Evolutionary conservation across 139 green algal species (phyloP).

Genomic region (Micromonas pusilla): DNA sequence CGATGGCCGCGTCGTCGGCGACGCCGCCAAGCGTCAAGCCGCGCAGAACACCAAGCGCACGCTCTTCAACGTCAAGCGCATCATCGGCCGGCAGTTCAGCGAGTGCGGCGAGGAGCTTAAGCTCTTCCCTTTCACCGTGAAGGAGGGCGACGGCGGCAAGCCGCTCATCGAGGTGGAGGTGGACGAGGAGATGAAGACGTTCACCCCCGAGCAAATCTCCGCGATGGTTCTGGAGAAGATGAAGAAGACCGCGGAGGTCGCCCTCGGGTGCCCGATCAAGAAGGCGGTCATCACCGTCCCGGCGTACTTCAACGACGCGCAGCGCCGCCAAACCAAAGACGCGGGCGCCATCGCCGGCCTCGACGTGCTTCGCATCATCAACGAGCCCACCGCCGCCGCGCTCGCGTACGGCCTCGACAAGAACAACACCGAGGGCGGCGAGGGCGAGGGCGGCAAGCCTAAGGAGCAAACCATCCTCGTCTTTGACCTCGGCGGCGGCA

Average conservation of each 20-base stretch:
- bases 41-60: constrained; percentile 30
- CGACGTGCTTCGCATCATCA: constrained; percentile 90
- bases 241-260: constrained; percentile 72
- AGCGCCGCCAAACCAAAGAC: constrained; percentile 38
- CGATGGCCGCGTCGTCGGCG: constrained; percentile 29
- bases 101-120: constrained; percentile 26
- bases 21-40: constrained; percentile 30
- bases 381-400: constrained; percentile 92
- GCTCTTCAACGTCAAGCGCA: constrained; percentile 37
- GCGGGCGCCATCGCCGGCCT: constrained; percentile 37
- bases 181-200: constrained; percentile 28
- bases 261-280: constrained; percentile 47
- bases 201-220: constrained; percentile 47
- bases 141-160: constrained; percentile 30
- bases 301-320: constrained; percentile 37
- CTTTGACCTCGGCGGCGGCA: constrained; percentile 42
- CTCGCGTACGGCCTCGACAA: constrained; percentile 74
- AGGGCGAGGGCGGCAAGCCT: not conserved
- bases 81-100: constrained; percentile 33
- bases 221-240: constrained; percentile 57
- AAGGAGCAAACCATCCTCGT: constrained; percentile 30
- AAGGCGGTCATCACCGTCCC: constrained; percentile 42
- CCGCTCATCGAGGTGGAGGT: constrained; percentile 23
- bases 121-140: constrained; percentile 29
- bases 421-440: not conserved